Conservation (phyloP, 1,139 yeast species). For the Scheffersomyces lignicola region DNA sequence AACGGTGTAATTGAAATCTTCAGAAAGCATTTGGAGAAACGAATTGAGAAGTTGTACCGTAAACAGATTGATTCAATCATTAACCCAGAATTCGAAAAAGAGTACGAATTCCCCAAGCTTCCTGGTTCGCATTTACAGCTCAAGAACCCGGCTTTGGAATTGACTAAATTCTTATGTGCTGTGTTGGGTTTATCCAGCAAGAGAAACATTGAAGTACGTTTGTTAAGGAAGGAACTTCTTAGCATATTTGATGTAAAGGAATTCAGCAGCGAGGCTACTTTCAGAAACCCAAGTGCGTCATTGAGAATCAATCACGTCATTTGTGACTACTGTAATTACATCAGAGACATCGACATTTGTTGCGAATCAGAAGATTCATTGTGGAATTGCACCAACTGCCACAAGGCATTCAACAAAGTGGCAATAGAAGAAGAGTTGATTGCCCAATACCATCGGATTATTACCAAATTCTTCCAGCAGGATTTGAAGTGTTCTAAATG, state of each 20-base stretch:
- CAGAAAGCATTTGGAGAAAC: constrained; percentile 62
- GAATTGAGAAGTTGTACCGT: constrained; percentile 64
- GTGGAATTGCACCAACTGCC: constrained; percentile 75
- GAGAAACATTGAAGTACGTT: constrained; percentile 69
- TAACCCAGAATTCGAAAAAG: constrained; percentile 61
- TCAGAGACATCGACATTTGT: constrained; percentile 81
- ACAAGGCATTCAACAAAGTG: constrained; percentile 60
- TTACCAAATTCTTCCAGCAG: constrained; percentile 70
- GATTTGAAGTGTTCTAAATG: constrained; percentile 84
- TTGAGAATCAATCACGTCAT: constrained; percentile 65
- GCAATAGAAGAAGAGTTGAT: constrained; percentile 79
- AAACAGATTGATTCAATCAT: constrained; percentile 74
- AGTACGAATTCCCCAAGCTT: constrained; percentile 68
- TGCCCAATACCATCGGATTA: constrained; percentile 53
- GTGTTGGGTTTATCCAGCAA: constrained; percentile 66
- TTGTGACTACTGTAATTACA: constrained; percentile 77
- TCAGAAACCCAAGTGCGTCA: constrained; percentile 73
- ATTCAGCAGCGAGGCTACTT: constrained; percentile 76
- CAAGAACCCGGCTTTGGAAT: constrained; percentile 74
- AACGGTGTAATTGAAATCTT: constrained; percentile 51
- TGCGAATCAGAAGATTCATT: constrained; percentile 52
- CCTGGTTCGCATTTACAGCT: constrained; percentile 68
- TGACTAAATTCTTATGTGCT: constrained; percentile 75
- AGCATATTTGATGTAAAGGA: constrained; percentile 77
- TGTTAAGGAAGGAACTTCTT: constrained; percentile 73